phyloP scores from a whole-genome alignment of 2,329 filamentous ascomycete genomes.

The Lecanosticta acicola region DNA sequence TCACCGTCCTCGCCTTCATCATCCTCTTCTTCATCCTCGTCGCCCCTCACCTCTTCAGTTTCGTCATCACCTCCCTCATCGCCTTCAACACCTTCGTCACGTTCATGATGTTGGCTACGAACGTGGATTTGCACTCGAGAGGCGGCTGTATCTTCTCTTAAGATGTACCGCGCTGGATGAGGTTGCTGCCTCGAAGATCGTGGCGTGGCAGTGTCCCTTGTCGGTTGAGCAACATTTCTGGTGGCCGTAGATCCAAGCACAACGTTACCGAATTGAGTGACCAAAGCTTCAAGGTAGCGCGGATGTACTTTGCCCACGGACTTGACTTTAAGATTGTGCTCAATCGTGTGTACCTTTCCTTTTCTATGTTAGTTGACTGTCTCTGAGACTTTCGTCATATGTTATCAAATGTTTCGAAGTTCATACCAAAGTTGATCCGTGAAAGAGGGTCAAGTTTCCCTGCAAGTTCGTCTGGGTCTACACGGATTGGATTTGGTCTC shows the following conservation, averaged over 20 bases:
- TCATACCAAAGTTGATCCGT: conserved; percentile 8
- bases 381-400: no score
- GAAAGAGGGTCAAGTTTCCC: conserved; percentile 5
- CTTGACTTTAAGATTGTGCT: conserved; percentile 24
- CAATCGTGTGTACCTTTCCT: conserved; percentile 19
- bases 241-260: no score
- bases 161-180: no score
- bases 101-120: no score
- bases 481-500: conserved; percentile 12
- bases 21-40: neutral
- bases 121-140: no score
- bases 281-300: neutral
- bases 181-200: no score
- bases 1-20: neutral
- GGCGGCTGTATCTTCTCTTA: no score
- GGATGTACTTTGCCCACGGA: neutral
- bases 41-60: neutral
- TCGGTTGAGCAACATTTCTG: no score
- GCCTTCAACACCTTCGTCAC: neutral
- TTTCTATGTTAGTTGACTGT: no score
- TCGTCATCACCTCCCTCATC: neutral
- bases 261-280: neutral
- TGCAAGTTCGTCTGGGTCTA: conserved; percentile 8
- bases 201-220: no score
- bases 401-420: no score